Conservation (phyloP, 495 filamentous ascomycete genomes). For the Gamarada debralockiae region DNA sequence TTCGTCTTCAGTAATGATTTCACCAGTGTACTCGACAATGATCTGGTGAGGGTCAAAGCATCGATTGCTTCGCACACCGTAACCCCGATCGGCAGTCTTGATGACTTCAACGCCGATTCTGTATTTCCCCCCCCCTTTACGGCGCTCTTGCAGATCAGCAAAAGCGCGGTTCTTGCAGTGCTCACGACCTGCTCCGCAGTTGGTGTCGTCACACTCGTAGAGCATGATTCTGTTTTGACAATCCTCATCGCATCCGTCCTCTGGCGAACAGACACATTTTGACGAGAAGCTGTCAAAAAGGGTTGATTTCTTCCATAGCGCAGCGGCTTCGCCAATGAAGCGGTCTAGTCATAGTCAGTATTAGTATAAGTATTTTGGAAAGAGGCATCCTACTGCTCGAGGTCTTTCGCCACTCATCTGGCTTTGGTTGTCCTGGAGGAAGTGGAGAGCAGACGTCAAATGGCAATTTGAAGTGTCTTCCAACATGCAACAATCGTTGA, state of each 20-base stretch:
- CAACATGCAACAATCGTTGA: constrained; percentile 29
- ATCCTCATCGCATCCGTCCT: constrained; percentile 78
- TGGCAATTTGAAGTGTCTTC: constrained; percentile 80
- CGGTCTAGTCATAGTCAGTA: constrained; percentile 54
- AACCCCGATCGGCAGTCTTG: constrained; percentile 84
- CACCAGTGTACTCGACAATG: constrained; percentile 96
- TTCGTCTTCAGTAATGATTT: constrained; percentile 92
- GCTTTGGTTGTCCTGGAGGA: constrained; percentile 80
- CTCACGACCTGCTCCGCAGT: constrained; percentile 69
- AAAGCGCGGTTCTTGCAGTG: constrained; percentile 86
- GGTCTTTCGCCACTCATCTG: constrained; percentile 83
- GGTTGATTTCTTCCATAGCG: constrained; percentile 77
- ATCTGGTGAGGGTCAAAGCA: constrained; percentile 87
- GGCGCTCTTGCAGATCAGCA: constrained; percentile 69
- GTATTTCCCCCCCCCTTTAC: constrained; percentile 75
- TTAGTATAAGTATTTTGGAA: constrained; percentile 8
- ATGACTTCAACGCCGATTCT: constrained; percentile 91
- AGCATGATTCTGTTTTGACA: constrained; percentile 96
- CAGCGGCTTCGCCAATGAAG: constrained; percentile 85
- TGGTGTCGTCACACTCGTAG: constrained; percentile 90
- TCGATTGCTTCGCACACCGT: constrained; percentile 85
- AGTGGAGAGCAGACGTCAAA: constrained; percentile 86
- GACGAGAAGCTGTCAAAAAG: constrained; percentile 66
- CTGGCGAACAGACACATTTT: constrained; percentile 73
- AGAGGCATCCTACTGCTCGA: constrained; percentile 69